Evolutionary conservation across 2,329 filamentous ascomycete species (phyloP), one percentile per base, ranked within the genome.

Genomic region (Diaporthe sp.): DNA sequence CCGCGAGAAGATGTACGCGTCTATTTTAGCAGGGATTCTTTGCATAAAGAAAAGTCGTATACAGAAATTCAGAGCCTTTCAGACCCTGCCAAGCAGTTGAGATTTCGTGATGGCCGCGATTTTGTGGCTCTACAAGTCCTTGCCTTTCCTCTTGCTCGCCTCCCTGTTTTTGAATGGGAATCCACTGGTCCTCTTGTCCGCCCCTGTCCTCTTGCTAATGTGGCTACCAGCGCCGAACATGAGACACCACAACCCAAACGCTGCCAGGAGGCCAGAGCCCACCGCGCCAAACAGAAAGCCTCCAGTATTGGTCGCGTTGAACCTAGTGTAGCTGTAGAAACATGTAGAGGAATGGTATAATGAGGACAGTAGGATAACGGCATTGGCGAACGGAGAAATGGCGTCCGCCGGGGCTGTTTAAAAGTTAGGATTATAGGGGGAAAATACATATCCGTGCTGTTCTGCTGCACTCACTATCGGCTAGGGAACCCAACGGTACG

Each of bases 261-360:
- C 86, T 2, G 90, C 91, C 75, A 96, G 84, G 49, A 85, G 79
- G 10, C 87, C 86, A 78, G 88, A 92, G 28, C 88, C 91, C 2
- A 89, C 79, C 77, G 91, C 88, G 0, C 91, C 93, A 7, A 94
- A 81, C 1, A 89, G 84, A 80, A 92, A 94, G 0, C 88, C 89
- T 15, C 89, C 86, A 79, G 91, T 88, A 8, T 87, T 86, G 82
- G 85, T 86, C 72, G 86, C 84, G n/a, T 88, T 87, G 84, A 92
- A 94, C 82, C 92, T 89, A 67, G 88, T 88, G 84, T 96, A 97
- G 80, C 90, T 88, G 82, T 94, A 93, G 78, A 92, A 91, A 25
- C 92, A 92, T 6, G 87, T 87, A 0, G 87, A 80, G 25, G 87
- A 85, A 82, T 96, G 94, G 85, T 94, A 94, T 4, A 91, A 77